Percentiles rank a stretch among this genome's conserved stretches.
phyloP scores from a whole-genome alignment of 306 rosid genomes.

The Rosa chinensis region DNA sequence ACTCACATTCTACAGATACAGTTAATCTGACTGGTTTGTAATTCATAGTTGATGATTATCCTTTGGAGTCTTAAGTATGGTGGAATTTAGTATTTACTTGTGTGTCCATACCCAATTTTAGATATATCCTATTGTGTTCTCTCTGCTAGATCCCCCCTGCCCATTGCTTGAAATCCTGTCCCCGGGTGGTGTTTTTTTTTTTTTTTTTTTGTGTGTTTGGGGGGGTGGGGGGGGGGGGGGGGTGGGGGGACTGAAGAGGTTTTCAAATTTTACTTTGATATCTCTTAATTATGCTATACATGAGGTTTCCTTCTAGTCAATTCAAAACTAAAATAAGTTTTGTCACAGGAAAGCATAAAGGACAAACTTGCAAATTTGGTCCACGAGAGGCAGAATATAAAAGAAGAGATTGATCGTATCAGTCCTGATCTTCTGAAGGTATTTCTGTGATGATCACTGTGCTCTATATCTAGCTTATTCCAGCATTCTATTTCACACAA shows the following conservation, averaged over 20 bases:
- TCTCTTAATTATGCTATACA: background rate
- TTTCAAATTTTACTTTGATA: background rate
- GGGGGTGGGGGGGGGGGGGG: too few relatives aligned
- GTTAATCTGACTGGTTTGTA: background rate
- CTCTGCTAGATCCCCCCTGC: too few relatives aligned
- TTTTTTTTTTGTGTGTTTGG: too few relatives aligned
- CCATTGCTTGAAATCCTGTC: too few relatives aligned
- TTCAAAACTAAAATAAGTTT: slow-evolving; percentile 20
- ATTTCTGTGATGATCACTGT: slow-evolving; percentile 23
- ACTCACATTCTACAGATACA: background rate
- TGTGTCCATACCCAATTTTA: background rate
- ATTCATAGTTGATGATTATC: background rate
- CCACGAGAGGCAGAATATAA: slow-evolving; percentile 63
- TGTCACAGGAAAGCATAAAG: slow-evolving; percentile 72
- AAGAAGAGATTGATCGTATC: slow-evolving; percentile 71
- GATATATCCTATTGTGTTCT: too few relatives aligned
- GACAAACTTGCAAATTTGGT: slow-evolving; percentile 78
- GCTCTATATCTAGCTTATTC: slow-evolving; percentile 14
- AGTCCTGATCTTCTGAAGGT: slow-evolving; percentile 85
- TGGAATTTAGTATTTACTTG: background rate
- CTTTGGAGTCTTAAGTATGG: background rate
- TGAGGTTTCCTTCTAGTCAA: slow-evolving; percentile 15
- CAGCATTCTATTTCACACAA: slow-evolving; percentile 20
- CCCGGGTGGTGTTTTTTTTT: too few relatives aligned
- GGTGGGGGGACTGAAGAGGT: background rate